phyloP scores from a whole-genome alignment of 148 eudicot species.

The Fagopyrum esculentum region DNA sequence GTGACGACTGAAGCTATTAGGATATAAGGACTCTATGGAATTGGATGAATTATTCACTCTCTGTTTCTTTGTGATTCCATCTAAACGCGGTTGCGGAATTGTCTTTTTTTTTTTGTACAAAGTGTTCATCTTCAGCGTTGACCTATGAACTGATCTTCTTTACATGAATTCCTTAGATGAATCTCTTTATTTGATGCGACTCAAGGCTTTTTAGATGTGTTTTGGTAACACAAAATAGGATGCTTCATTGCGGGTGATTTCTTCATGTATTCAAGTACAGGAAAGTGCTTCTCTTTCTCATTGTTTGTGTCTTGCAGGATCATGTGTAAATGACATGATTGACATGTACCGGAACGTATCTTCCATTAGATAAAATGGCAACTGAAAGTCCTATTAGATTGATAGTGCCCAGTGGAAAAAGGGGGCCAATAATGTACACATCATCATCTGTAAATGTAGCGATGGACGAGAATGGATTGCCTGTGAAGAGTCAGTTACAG shows the following conservation, averaged over 20 bases:
- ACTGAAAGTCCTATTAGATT: conserved; percentile 80
- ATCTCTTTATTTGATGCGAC: not conserved
- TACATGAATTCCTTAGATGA: not conserved
- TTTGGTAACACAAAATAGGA: not conserved
- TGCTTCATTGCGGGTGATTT: not conserved
- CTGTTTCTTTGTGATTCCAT: not conserved
- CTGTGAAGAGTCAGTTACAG: conserved; percentile 38
- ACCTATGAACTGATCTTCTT: not conserved
- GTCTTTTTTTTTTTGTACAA: not conserved
- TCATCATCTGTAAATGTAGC: conserved; percentile 33
- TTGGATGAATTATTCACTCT: not conserved
- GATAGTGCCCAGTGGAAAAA: conserved; percentile 45
- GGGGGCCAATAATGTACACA: conserved; percentile 44
- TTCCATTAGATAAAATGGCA: conserved; percentile 46
- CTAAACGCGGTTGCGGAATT: not conserved
- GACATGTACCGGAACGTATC: conserved; percentile 14
- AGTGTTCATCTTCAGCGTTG: not conserved
- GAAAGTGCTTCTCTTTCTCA: not conserved
- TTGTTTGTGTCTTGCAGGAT: conserved; percentile 20
- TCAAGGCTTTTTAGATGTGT: not conserved
- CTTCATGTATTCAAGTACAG: too few relatives aligned
- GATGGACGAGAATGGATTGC: conserved; percentile 47
- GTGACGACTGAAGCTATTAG: not conserved
- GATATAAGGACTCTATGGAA: not conserved
- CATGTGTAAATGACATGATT: conserved; percentile 17